These are phyloP conservation scores for Suillus fuscotomentosus DNA, from an alignment of 768 basidiomycete genomes.

Conservation along the genomic window DNA sequence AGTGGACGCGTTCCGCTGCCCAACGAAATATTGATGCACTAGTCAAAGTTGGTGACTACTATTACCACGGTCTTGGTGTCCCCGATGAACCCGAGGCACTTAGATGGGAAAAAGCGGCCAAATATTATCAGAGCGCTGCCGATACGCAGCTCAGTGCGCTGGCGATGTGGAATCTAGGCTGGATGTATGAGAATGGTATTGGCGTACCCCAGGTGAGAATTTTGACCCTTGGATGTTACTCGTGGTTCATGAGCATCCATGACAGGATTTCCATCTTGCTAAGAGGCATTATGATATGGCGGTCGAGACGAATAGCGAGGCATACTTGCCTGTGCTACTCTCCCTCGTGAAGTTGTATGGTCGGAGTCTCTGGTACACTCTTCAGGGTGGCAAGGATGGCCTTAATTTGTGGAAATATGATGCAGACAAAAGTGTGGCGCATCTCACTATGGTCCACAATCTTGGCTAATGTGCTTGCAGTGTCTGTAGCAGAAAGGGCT, in stretches of 20 bases:
- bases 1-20: slow-evolving; percentile 92
- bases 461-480: slow-evolving; percentile 11
- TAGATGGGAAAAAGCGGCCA: slow-evolving; percentile 86
- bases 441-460: neutral
- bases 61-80: slow-evolving; percentile 87
- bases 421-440: slow-evolving; percentile 37
- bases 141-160: slow-evolving; percentile 91
- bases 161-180: slow-evolving; percentile 98
- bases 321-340: slow-evolving; percentile 82
- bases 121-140: slow-evolving; percentile 92
- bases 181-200: slow-evolving; percentile 98
- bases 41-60: slow-evolving; percentile 98
- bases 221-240: neutral
- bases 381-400: slow-evolving; percentile 68
- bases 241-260: too few species aligned
- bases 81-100: slow-evolving; percentile 59
- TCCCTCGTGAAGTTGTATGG: slow-evolving; percentile 81
- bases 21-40: slow-evolving; percentile 96
- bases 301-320: slow-evolving; percentile 83
- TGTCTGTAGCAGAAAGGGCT: slow-evolving; percentile 23
- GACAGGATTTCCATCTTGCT: slow-evolving; percentile 91
- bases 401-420: slow-evolving; percentile 66
- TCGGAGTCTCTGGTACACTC: slow-evolving; percentile 80
- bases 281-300: slow-evolving; percentile 95
- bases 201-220: slow-evolving; percentile 79